Evolutionary conservation across 805 yeast species (phyloP).

Genomic region (Yamadazyma phyllophila): DNA sequence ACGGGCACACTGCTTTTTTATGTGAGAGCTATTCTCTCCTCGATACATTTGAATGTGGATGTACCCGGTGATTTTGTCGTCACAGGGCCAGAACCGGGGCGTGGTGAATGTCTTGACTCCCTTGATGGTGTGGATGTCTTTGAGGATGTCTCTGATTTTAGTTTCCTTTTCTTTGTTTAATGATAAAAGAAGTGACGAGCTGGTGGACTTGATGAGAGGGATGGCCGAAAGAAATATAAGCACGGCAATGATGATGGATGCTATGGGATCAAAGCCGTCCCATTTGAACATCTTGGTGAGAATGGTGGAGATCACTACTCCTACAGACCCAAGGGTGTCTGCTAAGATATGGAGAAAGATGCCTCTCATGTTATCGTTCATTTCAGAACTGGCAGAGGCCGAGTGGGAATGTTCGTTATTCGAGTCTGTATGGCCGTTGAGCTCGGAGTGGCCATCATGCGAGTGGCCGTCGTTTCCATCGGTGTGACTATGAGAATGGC

Average conservation of each 20-base stretch:
- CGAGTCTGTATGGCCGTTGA: neutral
- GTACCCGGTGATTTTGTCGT: slow-evolving; percentile 50
- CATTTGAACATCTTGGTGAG: slow-evolving; percentile 64
- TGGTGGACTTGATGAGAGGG: slow-evolving; percentile 81
- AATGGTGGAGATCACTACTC: slow-evolving; percentile 89
- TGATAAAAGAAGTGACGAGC: slow-evolving; percentile 66
- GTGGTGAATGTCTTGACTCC: slow-evolving; percentile 85
- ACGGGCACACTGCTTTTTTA: slow-evolving; percentile 59
- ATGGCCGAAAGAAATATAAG: slow-evolving; percentile 78
- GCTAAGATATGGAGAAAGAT: slow-evolving; percentile 92
- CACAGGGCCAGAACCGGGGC: slow-evolving; percentile 85
- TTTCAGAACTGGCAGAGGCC: slow-evolving; percentile 8
- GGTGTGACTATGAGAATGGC: slow-evolving; percentile 19
- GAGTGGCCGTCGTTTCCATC: neutral
- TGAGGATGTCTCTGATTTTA: slow-evolving; percentile 58
- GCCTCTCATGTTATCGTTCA: slow-evolving; percentile 82
- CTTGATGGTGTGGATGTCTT: slow-evolving; percentile 64
- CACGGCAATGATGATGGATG: slow-evolving; percentile 82
- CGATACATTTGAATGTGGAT: slow-evolving; percentile 72
- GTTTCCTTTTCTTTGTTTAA: slow-evolving; percentile 60
- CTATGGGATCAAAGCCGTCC: slow-evolving; percentile 88
- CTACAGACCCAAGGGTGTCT: slow-evolving; percentile 94
- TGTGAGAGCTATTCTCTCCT: slow-evolving; percentile 62
- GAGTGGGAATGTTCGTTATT: slow-evolving; percentile 4
- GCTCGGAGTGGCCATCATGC: neutral